Base-by-base conservation (phyloP, 2,329 filamentous ascomycete species). In the Monilinia vaccinii-corymbosi region DNA sequence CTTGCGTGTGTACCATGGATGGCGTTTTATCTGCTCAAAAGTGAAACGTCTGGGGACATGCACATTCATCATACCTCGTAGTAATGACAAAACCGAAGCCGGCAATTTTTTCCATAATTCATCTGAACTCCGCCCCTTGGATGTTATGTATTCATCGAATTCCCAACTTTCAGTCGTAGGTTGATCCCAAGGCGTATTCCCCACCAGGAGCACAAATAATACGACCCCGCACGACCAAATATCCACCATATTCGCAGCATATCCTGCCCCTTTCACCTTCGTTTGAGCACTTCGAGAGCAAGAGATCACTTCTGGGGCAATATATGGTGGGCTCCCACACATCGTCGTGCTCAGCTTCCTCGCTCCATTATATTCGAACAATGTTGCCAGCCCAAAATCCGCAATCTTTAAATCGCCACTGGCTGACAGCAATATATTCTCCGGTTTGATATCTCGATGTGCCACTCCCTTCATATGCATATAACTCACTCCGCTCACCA, bases 161-260 rank as follows among this genome's bases (percentile, higher is more conserved):
- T 99, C 94, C 78, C 89, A 96, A 72, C 91, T 97, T 60, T 84
- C 81, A 40, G 82, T 77, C 3, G 91, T 93, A 0, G 94, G 94
- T 71, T 94, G 89, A 70, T 97, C 94, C 94, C 94, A 99, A 0
- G 94, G 94, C 2, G 94, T 99, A 71, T 99, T 99, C 11, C 94
- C 94, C 1, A 96, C 91, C 4, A 99, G 78, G 4, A 99, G 78
- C 40, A 97, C 94, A 70, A 99, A 99, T 4, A 99, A 79, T n/a
- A 99, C 95, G 57, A 99, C 91, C 38, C 94, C 94, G 68, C 92
- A 97, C 18, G 92, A 97, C 95, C 95, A 99, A 60, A 99, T 87
- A 71, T 99, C 94, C 42, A 90, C 89, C 46, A 90, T 75, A 63
- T 97, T 90, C 9, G 92, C 86, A 34, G 81, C 80, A 70, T 93